Evolutionary conservation across 192 early-diverging fungal species (phyloP), one percentile per base, ranked within the genome.

Genomic region (Backusella mclennaniae): DNA sequence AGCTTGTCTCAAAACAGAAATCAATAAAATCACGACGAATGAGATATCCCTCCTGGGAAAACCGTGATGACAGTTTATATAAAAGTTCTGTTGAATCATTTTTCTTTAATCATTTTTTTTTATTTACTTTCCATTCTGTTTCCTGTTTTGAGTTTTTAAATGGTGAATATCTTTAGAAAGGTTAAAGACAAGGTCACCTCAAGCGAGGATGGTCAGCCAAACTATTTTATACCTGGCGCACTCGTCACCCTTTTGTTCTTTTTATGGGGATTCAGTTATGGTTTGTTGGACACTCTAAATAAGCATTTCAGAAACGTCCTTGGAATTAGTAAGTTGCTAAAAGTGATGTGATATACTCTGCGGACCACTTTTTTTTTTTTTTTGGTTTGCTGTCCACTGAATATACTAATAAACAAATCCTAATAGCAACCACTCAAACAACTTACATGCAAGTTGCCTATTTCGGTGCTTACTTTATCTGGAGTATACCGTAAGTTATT

Each of bases 221-320:
- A 67, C 35, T 82, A 82, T 52, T 67, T 82, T 26, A 56, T 80
- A 38, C 79, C 79, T 14, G 72, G 72, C 26, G 70, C 71, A 29
- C 31, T 82, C 6, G 77, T 82, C 31, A 82, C 77, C 7, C 19
- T 52, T 15, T 77, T 82, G 19, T 82, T 82, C 66, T 82, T 82
- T 46, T 79, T 82, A 41, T 82, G 81, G 81, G 81, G 81, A 15
- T 82, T 82, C 41, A 75, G 76, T 56, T 82, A 82, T 17, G 81
- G 81, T 33, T 63, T 82, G 23, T 68, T 82, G 23, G 81, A 82
- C 44, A 78, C 77, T 29, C 35, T 82, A 35, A 82, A 82, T 77
- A 82, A 75, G 2, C 81, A 82, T 66, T 82, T 82, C 67, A 74
- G 79, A 46, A 69, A 44, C 53, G 81, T 82, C 14, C 73, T 82